phyloP scores from a whole-genome alignment of 495 filamentous ascomycete species.

The Hyaloscypha finlandica region DNA sequence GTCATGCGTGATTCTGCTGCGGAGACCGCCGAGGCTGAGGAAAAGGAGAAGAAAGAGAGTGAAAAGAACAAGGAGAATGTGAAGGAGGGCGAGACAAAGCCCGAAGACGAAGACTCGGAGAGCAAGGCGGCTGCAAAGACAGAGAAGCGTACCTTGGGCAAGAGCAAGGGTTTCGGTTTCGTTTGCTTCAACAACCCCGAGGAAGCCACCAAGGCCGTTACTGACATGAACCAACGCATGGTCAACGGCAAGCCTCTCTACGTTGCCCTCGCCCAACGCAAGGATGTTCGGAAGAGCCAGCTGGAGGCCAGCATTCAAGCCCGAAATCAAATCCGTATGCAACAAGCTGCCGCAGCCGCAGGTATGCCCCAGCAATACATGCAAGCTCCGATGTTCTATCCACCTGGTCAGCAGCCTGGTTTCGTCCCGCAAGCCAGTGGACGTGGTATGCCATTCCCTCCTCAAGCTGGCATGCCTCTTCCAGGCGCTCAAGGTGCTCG shows the following conservation, averaged over 20 bases:
- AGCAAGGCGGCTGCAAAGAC: slow-evolving; percentile 58
- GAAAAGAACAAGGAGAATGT: slow-evolving; percentile 54
- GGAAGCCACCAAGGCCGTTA: slow-evolving; percentile 97
- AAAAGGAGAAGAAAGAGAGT: slow-evolving; percentile 56
- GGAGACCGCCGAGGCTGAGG: slow-evolving; percentile 60
- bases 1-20: slow-evolving; percentile 87
- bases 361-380: slow-evolving; percentile 86
- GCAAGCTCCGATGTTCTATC: slow-evolving; percentile 87
- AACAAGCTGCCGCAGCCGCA: slow-evolving; percentile 91
- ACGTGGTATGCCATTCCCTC: slow-evolving; percentile 86
- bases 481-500: slow-evolving; percentile 79
- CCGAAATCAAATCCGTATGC: slow-evolving; percentile 96
- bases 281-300: slow-evolving; percentile 98
- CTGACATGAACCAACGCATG: slow-evolving; percentile 99
- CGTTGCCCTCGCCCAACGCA: slow-evolving; percentile 96
- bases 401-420: slow-evolving; percentile 80
- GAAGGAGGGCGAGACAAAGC: slow-evolving; percentile 46
- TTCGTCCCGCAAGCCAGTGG: slow-evolving; percentile 66
- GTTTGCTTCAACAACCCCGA: slow-evolving; percentile 99
- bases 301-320: slow-evolving; percentile 99
- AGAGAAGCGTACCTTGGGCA: slow-evolving; percentile 79
- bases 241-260: slow-evolving; percentile 95
- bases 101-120: slow-evolving; percentile 50
- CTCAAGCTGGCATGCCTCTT: slow-evolving; percentile 77
- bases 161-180: slow-evolving; percentile 99